A percentile compares a stretch with the other conserved stretches of the same genome.
phyloP scores from a whole-genome alignment of 495 filamentous ascomycete genomes.

The Neurospora sp. region DNA sequence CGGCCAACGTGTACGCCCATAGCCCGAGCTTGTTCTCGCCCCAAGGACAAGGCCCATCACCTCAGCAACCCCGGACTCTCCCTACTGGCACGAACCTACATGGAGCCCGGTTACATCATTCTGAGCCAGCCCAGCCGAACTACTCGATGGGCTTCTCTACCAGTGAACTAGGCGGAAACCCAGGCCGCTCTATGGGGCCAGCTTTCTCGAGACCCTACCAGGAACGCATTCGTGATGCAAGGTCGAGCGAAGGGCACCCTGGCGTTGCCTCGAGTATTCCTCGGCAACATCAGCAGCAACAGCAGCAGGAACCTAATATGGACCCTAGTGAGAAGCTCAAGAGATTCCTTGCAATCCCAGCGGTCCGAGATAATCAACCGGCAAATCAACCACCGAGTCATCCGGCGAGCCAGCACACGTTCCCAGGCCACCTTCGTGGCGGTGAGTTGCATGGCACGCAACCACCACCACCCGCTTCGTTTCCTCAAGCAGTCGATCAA shows the following conservation, averaged over 20 bases:
- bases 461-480: not conserved
- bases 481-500: not conserved
- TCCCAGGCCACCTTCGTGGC: not conserved
- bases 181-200: constrained; percentile 43
- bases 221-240: constrained; percentile 51
- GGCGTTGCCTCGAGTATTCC: not conserved
- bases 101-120: constrained; percentile 14
- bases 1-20: constrained; percentile 18
- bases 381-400: not conserved
- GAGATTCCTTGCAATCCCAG: constrained; percentile 19
- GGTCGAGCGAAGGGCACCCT: constrained; percentile 15
- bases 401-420: not conserved
- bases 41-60: constrained; percentile 19
- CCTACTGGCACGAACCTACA: constrained; percentile 16
- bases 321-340: constrained; percentile 24
- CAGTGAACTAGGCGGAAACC: constrained; percentile 53
- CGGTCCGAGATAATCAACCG: not conserved
- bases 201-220: constrained; percentile 59
- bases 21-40: constrained; percentile 26
- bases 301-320: constrained; percentile 1
- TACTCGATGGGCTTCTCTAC: constrained; percentile 48
- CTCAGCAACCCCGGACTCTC: constrained; percentile 24
- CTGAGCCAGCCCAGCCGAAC: constrained; percentile 16
- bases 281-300: constrained; percentile 3
- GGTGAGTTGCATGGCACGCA: not conserved